These are phyloP conservation scores for Senna siamea DNA, from an alignment of 306 rosid species.

Conservation along the genomic window DNA sequence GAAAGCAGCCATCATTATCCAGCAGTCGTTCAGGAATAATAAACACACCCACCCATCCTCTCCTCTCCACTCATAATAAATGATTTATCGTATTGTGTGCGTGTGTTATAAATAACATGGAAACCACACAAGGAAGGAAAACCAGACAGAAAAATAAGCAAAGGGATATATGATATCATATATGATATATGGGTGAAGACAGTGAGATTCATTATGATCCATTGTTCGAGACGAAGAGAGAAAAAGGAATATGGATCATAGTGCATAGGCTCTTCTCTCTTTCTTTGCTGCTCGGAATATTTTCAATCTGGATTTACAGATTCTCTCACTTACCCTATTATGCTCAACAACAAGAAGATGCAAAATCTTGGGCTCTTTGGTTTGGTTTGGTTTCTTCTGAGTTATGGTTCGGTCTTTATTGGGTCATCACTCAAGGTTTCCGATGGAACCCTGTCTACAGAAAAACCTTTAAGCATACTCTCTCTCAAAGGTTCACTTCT, in stretches of 20 bases:
- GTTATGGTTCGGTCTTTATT: slow-evolving; percentile 77
- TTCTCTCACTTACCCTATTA: slow-evolving; percentile 44
- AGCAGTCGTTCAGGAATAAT: too few species aligned
- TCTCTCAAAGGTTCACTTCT: slow-evolving; percentile 56
- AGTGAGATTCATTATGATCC: slow-evolving; percentile 15
- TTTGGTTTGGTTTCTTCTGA: slow-evolving; percentile 68
- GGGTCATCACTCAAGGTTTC: slow-evolving; percentile 68
- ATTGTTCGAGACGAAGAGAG: slow-evolving; percentile 63
- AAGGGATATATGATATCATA: too few species aligned
- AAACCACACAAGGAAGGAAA: too few species aligned
- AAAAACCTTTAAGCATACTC: slow-evolving; percentile 58
- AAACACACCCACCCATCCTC: too few species aligned
- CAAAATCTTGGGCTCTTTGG: slow-evolving; percentile 46
- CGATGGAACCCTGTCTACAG: slow-evolving; percentile 68
- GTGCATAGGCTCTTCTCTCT: slow-evolving; percentile 49
- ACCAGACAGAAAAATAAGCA: too few species aligned
- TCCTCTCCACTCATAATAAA: too few species aligned
- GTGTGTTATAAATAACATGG: too few species aligned
- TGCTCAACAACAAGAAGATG: background rate
- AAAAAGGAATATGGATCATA: slow-evolving; percentile 42
- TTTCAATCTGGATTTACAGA: slow-evolving; percentile 71
- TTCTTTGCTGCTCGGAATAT: slow-evolving; percentile 58
- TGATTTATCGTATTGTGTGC: too few species aligned
- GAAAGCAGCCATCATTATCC: too few species aligned
- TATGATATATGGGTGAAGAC: background rate